Conservation (phyloP, 164 flowering plant species). For the Kingdonia uniflora region DNA sequence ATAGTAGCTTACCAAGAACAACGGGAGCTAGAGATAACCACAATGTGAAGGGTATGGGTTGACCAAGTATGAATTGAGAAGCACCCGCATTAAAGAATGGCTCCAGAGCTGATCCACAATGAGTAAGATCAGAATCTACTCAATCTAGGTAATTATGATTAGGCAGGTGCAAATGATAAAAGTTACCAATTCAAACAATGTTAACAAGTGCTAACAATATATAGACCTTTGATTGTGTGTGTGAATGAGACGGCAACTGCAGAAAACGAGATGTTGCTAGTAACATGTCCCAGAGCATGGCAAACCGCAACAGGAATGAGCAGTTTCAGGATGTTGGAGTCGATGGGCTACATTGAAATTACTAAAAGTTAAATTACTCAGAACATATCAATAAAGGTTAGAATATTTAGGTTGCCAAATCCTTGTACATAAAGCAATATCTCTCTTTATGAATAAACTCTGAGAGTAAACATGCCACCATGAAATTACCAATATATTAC, state of each 20-base stretch:
- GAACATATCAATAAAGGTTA: too few relatives aligned
- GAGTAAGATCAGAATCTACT: not conserved
- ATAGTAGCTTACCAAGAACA: conserved; percentile 35
- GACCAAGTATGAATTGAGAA: conserved; percentile 92
- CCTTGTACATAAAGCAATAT: too few relatives aligned
- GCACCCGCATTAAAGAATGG: conserved; percentile 99
- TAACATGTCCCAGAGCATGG: conserved; percentile 97
- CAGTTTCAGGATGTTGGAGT: conserved; percentile 66
- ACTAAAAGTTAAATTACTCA: too few relatives aligned
- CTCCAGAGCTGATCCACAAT: conserved; percentile 60
- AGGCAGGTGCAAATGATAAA: not conserved
- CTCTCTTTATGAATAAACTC: too few relatives aligned
- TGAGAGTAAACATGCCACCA: too few relatives aligned
- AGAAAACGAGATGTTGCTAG: conserved; percentile 89
- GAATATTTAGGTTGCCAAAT: not conserved
- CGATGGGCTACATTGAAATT: conserved; percentile 66
- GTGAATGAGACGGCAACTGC: conserved; percentile 96
- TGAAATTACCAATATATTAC: too few relatives aligned
- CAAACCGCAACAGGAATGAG: conserved; percentile 86
- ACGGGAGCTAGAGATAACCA: conserved; percentile 95
- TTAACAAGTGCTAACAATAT: not conserved
- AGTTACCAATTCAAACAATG: not conserved
- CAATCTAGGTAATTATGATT: too few relatives aligned
- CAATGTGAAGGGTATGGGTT: conserved; percentile 53
- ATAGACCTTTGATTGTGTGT: conserved; percentile 81